Evolutionary conservation across 345 rosid genomes (phyloP).

Genomic region (Populus davidiana): DNA sequence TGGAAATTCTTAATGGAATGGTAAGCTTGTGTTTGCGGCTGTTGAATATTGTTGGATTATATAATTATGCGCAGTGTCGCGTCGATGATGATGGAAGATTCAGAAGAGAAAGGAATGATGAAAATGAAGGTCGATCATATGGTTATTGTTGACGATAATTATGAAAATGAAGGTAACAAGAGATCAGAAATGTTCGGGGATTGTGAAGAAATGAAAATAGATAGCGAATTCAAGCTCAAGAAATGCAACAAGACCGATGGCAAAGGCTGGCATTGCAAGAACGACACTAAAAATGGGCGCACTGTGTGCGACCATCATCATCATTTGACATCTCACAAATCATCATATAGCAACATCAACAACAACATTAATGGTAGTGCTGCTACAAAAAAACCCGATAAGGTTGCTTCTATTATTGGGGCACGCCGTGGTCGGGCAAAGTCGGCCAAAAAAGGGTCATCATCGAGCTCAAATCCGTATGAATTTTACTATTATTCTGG

Average conservation of each 20-base stretch:
- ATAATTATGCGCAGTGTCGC: conserved; percentile 34
- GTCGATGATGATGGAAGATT: conserved; percentile 35
- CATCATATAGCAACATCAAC: conserved; percentile 10
- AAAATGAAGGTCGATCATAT: conserved; percentile 31
- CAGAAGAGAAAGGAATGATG: conserved; percentile 22
- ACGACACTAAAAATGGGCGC: conserved; percentile 22
- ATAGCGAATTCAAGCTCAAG: conserved; percentile 6
- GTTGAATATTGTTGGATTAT: not conserved
- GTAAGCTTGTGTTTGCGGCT: conserved; percentile 18
- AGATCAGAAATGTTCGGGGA: conserved; percentile 16
- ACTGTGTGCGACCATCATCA: conserved; percentile 28
- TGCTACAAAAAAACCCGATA: conserved; percentile 13
- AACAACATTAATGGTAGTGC: not conserved
- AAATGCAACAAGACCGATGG: conserved; percentile 33
- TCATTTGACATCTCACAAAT: conserved; percentile 31
- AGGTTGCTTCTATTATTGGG: conserved; percentile 8
- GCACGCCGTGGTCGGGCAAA: conserved; percentile 45
- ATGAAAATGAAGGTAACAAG: conserved; percentile 12
- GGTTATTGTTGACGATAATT: conserved; percentile 32
- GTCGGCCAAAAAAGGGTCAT: conserved; percentile 33
- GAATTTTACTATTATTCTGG: conserved; percentile 95
- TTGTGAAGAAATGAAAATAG: conserved; percentile 13
- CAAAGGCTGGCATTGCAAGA: conserved; percentile 32
- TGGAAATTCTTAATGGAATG: conserved; percentile 32
- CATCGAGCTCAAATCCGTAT: conserved; percentile 46